Evolutionary conservation across 176 grass and related monocot genomes (phyloP), one percentile per base, ranked within the genome.

Genomic region (Cenchrus fungigraminus): DNA sequence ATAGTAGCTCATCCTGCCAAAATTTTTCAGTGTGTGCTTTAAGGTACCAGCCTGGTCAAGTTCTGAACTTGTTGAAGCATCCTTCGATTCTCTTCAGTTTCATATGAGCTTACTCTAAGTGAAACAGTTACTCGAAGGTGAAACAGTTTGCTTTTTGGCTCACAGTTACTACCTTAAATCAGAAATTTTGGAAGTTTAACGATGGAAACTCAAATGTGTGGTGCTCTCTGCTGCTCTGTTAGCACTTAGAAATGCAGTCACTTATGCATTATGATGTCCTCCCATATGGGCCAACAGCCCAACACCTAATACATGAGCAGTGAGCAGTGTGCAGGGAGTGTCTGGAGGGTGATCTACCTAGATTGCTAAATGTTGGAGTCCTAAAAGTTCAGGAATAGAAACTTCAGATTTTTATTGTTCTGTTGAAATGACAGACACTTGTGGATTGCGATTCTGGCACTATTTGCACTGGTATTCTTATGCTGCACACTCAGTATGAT

Each of bases 1-100:
- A 98, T 6, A 98, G 84, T n/a, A 98, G 78, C 79, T 98, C 97
- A 79, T 98, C 97, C 97, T 98, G 83, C 46, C 9, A 79, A 65
- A 7, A 40, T 19, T 76, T 68, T 70, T 40, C 40, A 58, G 16
- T 32, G 43, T 0, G 46, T 9, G 63, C 53, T 81, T 65, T 81
- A 28, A 15, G 19, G 44, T 64, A 15, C 12, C 19, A 65, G 8
- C 25, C 43, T 52, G 58, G 17, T 83, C 49, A 58, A 57, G 19
- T 86, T 76, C 13, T 9, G 45, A 46, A 46, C 5, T 46, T 57
- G 32, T 70, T 20, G 19, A 5, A 63, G 15, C 64, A 82, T 10
- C 56, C 40, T 73, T 44, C 32, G 31, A 44, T 14, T 61, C 28
- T 57, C 29, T 64, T 65, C 32, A 15, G 42, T 54, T 79, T 31